Conservation (phyloP, 192 early-diverging fungal species). For the Entomortierella parvispora region DNA sequence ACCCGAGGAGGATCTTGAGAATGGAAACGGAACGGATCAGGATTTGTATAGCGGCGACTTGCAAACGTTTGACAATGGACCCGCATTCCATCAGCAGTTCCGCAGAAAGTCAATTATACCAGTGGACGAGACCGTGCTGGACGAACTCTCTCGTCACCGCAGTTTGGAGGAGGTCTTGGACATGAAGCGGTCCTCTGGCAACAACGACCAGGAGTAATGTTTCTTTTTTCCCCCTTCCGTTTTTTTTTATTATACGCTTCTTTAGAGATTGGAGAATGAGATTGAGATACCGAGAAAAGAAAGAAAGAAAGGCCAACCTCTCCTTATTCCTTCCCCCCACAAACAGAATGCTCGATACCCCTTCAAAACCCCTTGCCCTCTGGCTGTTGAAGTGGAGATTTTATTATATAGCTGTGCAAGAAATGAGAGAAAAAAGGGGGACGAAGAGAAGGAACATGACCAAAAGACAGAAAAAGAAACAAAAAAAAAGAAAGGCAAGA, state of each 20-base stretch:
- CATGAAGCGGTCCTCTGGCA: slow-evolving; percentile 30
- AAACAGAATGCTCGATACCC: not conserved
- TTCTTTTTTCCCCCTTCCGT: not conserved
- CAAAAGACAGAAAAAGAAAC: not conserved
- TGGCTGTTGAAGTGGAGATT: too few relatives aligned
- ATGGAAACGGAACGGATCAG: slow-evolving; percentile 21
- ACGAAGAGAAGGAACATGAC: not conserved
- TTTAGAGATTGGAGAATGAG: too few relatives aligned
- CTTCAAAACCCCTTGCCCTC: not conserved
- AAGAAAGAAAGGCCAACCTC: too few relatives aligned
- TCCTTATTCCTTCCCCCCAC: too few relatives aligned
- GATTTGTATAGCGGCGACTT: slow-evolving; percentile 44
- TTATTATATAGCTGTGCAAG: not conserved
- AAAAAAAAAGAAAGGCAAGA: not conserved
- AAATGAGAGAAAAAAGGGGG: not conserved
- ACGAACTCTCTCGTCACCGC: slow-evolving; percentile 64
- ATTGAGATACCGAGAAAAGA: too few relatives aligned
- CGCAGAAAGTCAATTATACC: slow-evolving; percentile 72
- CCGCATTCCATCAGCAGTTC: slow-evolving; percentile 60
- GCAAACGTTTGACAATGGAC: slow-evolving; percentile 58
- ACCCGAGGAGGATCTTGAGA: slow-evolving; percentile 29
- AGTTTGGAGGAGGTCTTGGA: slow-evolving; percentile 67
- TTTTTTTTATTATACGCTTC: not conserved
- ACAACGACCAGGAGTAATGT: slow-evolving; percentile 11
- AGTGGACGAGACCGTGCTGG: slow-evolving; percentile 69